Evolutionary conservation across 2,329 filamentous ascomycete species (phyloP).

Genomic region (Colletotrichum tofieldiae): DNA sequence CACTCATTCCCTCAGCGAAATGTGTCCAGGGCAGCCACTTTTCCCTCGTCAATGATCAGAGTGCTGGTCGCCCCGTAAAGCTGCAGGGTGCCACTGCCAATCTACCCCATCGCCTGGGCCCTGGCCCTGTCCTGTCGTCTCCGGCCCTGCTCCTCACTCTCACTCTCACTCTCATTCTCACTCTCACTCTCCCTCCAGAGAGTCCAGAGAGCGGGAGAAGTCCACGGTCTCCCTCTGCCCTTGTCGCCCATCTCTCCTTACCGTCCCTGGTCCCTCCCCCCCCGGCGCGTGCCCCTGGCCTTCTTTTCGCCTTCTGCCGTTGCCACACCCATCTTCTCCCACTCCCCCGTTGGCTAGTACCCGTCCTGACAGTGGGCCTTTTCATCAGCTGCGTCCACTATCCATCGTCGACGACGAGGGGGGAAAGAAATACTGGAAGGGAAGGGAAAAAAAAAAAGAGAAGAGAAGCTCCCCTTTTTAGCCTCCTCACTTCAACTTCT

Average conservation of each 20-base stretch:
- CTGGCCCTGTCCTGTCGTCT: constrained; percentile 20
- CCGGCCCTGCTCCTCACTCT: neutral
- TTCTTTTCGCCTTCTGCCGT: constrained; percentile 39
- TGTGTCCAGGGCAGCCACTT: neutral
- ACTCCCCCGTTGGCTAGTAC: constrained; percentile 33
- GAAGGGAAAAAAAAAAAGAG: constrained; percentile 23
- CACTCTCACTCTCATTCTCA: neutral
- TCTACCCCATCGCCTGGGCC: neutral
- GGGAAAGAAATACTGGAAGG: constrained; percentile 20
- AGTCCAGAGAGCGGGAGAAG: neutral
- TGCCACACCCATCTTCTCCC: constrained; percentile 13
- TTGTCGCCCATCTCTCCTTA: constrained; percentile 16
- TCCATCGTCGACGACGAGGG: constrained; percentile 33
- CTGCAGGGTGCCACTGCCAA: neutral
- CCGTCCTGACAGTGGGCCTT: constrained; percentile 30
- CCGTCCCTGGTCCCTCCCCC: constrained; percentile 10
- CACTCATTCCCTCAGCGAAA: neutral
- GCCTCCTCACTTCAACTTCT: constrained; percentile 40
- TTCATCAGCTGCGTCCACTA: constrained; percentile 40
- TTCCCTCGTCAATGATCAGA: neutral
- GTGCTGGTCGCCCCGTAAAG: neutral
- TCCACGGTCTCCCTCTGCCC: constrained; percentile 7
- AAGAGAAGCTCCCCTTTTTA: constrained; percentile 40
- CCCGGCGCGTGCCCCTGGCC: neutral
- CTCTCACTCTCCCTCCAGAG: neutral